Base-by-base conservation (phyloP, 768 basidiomycete genomes). In the Lentinula detonsa region DNA sequence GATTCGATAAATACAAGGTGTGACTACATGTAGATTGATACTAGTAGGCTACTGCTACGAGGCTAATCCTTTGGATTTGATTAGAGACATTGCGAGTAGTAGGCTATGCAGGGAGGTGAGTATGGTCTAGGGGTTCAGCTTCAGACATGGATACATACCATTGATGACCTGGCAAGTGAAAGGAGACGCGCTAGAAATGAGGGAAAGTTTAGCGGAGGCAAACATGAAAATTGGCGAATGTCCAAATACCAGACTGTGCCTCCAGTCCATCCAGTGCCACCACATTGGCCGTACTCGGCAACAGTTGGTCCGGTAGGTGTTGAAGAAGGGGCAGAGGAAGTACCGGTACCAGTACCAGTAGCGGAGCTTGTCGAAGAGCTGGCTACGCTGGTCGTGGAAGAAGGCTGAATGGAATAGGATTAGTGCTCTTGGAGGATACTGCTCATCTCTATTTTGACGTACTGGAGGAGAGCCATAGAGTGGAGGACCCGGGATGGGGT, bases 401-500 rank as follows among this genome's bases (percentile, higher is more conserved):
- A 31, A 39, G 58, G 23, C 43, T 31, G 28, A 10, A 34, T 31
- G n/a, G n/a, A 34, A 37, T 10, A 13, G n/a, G 6, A 57, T 45
- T n/a, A 23, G 8, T 48, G 28, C 28, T n/a, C 10, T 16, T 4
- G n/a, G 4, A 23, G 9, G 43, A 21, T 40, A 4, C 43, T 48
- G 35, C 13, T 23, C 16, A 3, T 31, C 43, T 2, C 16, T 58
- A 7, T 11, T 15, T n/a, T 5, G n/a, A 58, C 34, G 18, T 34
- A 59, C 58, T 59, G 46, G 48, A n/a, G 45, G 42, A 48, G 58
- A 59, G 57, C 69, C 13, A 72, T 72, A 11, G 72, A 57, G 18
- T 68, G 78, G 74, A 28, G 79, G 78, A 34, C 78, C 77, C 6
- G 78, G 78, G 59, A 81, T 78, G 9, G 67, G 61, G 68, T 81